Evolutionary conservation across 2,329 filamentous ascomycete genomes (phyloP), one percentile per base, ranked within the genome.

Genomic region (Fusarium agapanthi): DNA sequence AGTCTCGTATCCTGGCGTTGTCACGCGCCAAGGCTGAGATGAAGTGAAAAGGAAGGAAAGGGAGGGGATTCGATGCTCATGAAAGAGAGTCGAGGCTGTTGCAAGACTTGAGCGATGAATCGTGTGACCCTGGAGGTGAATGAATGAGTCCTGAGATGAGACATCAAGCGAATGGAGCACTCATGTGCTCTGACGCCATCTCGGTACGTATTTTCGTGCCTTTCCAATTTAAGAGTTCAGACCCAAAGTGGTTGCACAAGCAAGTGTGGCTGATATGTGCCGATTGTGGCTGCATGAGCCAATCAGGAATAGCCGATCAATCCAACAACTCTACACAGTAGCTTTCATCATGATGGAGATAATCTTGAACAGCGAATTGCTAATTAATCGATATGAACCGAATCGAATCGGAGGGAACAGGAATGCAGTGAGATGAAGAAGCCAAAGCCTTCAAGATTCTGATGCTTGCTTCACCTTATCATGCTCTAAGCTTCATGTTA

Each of bases 151-250:
- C 30, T 51, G 40, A 51, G 34, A 65, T 55, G 30, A 65, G 24
- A 24, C 24, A 26, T 32, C 48, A 37, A 37, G 50, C 20, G 15
- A 37, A 37, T 37, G 35, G 35, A 59, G 47, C 35, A 26, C 63
- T 71, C 67, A 71, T 72, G 69, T 72, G 70, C 57, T 73, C 58
- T 73, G 71, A 68, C 63, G 71, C 71, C 65, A 74, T 74, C 47
- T 65, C 24, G 50, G 59, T 71, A 71, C 66, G 70, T 71, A 67
- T 26, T 48, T 69, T 41, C 32, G 37, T 38, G 34, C 22, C 26
- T 53, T 45, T 30, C 20, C 30, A 35, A 35, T 34, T 32, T 48
- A 14, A 50, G 47, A n/a, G n/a, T n/a, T n/a, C n/a, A n/a, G n/a
- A 16, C 24, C 28, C 34, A 50, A 57, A 63, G 61, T 55, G 69